Conservation (phyloP, 768 basidiomycete species). For the Lactarius deliciosus region DNA sequence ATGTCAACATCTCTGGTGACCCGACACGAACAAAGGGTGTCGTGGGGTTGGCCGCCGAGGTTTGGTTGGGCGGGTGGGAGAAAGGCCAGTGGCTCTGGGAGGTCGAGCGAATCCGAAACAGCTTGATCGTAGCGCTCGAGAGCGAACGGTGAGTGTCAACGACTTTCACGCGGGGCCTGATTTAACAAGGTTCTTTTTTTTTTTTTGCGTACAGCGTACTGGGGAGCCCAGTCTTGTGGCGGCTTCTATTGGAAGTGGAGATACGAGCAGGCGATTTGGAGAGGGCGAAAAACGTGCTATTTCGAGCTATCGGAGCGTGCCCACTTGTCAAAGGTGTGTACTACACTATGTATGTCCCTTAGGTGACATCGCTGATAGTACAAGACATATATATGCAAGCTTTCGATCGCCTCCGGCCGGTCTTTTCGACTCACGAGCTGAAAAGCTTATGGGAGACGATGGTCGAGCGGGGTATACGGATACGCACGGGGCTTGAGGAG, state of each 20-base stretch:
- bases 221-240: slow-evolving; percentile 67
- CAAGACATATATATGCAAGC: slow-evolving; percentile 71
- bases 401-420: slow-evolving; percentile 65
- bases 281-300: slow-evolving; percentile 70
- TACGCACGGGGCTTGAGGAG: slow-evolving; percentile 63
- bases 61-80: slow-evolving; percentile 83
- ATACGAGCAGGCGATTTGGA: slow-evolving; percentile 57
- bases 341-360: neutral
- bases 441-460: slow-evolving; percentile 65
- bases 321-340: slow-evolving; percentile 68
- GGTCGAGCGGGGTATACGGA: slow-evolving; percentile 70
- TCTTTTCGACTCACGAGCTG: slow-evolving; percentile 61
- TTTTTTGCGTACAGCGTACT: slow-evolving; percentile 50
- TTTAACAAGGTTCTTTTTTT: neutral
- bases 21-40: slow-evolving; percentile 53
- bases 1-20: slow-evolving; percentile 42
- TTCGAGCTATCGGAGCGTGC: slow-evolving; percentile 71
- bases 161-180: slow-evolving; percentile 2
- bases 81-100: slow-evolving; percentile 68
- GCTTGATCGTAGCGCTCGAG: slow-evolving; percentile 60
- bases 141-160: slow-evolving; percentile 56
- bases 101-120: slow-evolving; percentile 65
- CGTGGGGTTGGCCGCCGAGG: slow-evolving; percentile 58
- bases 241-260: slow-evolving; percentile 75
- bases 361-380: slow-evolving; percentile 24